These are phyloP conservation scores for Mariannaea sp. DNA, from an alignment of 2,329 filamentous ascomycete genomes.

Conservation along the genomic window DNA sequence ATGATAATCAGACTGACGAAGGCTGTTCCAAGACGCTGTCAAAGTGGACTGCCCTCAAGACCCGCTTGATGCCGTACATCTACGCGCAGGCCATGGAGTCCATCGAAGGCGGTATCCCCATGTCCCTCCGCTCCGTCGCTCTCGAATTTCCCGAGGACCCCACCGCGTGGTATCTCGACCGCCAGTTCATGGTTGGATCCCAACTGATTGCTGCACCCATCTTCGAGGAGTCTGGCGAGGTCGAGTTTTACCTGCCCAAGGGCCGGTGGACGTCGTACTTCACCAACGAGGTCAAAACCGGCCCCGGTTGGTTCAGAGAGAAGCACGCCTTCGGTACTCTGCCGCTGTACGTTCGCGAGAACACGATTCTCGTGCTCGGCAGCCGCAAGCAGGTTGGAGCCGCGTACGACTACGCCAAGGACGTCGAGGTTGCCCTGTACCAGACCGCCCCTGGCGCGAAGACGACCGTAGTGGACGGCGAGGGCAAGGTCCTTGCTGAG, in stretches of 20 bases:
- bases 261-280: constrained; percentile 55
- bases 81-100: constrained; percentile 50
- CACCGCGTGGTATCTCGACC: constrained; percentile 70
- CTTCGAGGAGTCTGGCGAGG: constrained; percentile 65
- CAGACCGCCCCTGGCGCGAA: constrained; percentile 48
- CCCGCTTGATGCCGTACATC: constrained; percentile 58
- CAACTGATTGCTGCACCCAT: constrained; percentile 67
- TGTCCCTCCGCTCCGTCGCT: constrained; percentile 67
- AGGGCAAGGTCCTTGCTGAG: constrained; percentile 48
- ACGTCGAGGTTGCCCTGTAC: constrained; percentile 55
- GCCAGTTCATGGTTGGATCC: constrained; percentile 75
- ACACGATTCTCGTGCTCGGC: constrained; percentile 54
- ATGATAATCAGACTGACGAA: constrained; percentile 61
- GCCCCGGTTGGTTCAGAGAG: constrained; percentile 64
- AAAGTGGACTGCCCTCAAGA: constrained; percentile 56
- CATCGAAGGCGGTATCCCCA: constrained; percentile 58
- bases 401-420: constrained; percentile 53
- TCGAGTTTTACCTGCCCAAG: constrained; percentile 67
- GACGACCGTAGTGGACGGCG: constrained; percentile 48
- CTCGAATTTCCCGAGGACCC: constrained; percentile 73
- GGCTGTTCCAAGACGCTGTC: constrained; percentile 57
- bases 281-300: constrained; percentile 53
- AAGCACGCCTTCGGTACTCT: constrained; percentile 62
- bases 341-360: constrained; percentile 62
- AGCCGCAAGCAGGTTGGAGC: constrained; percentile 46